Conservation (phyloP, 345 rosid genomes). For the Hevea brasiliensis region DNA sequence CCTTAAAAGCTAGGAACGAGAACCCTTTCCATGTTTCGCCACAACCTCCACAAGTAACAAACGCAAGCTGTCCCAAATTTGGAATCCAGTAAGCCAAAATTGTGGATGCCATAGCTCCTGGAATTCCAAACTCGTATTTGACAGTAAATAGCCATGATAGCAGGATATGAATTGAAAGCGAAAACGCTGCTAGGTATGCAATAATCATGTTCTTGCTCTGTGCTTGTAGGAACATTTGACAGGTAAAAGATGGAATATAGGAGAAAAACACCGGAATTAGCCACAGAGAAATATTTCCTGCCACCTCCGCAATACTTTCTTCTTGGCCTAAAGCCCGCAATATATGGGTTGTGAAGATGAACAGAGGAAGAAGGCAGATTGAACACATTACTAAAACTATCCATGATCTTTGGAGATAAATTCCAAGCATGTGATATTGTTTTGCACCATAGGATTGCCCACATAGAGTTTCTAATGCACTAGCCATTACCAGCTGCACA, state of each 20-base stretch:
- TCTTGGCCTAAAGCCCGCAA: conserved; percentile 61
- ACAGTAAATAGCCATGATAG: conserved; percentile 68
- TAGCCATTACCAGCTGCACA: conserved; percentile 77
- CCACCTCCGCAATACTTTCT: conserved; percentile 39
- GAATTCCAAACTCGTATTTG: conserved; percentile 49
- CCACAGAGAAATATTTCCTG: conserved; percentile 53
- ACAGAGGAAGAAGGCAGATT: conserved; percentile 51
- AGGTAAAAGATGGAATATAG: conserved; percentile 49
- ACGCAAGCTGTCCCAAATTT: conserved; percentile 63
- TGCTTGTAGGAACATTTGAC: conserved; percentile 82
- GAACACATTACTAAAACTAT: conserved; percentile 42
- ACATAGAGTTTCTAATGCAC: conserved; percentile 75
- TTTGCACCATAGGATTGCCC: too few relatives aligned
- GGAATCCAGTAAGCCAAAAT: conserved; percentile 74
- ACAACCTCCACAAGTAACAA: conserved; percentile 62
- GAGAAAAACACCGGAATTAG: conserved; percentile 49
- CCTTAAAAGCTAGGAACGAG: conserved; percentile 55
- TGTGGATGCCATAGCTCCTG: conserved; percentile 65
- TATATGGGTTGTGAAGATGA: conserved; percentile 50
- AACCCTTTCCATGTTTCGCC: conserved; percentile 70
- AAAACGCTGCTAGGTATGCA: conserved; percentile 53
- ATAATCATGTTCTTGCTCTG: conserved; percentile 78
- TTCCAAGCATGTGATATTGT: conserved; percentile 75
- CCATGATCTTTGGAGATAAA: conserved; percentile 88
- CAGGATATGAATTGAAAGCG: conserved; percentile 45